These are phyloP conservation scores for Thelephora ganbajun DNA, from an alignment of 768 basidiomycete species.

Conservation along the genomic window DNA sequence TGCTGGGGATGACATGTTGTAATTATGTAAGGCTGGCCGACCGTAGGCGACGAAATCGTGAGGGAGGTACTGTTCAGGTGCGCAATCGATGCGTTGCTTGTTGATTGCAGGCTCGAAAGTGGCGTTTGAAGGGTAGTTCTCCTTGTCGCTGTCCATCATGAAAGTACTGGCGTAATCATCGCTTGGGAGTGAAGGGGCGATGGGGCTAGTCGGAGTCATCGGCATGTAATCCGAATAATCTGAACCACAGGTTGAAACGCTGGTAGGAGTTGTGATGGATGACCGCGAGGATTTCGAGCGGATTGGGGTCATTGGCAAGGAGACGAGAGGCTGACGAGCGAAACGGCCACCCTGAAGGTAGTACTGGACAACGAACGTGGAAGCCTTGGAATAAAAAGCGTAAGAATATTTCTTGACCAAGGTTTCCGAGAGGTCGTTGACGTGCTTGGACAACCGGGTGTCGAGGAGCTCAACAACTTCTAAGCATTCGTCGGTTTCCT, in stretches of 20 bases:
- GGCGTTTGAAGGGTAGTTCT: slow-evolving; percentile 46
- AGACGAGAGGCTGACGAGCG: slow-evolving; percentile 26
- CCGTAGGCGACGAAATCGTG: slow-evolving; percentile 73
- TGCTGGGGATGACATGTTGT: slow-evolving; percentile 52
- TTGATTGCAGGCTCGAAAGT: slow-evolving; percentile 62
- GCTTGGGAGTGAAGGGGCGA: slow-evolving; percentile 30
- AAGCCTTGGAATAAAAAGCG: slow-evolving; percentile 91
- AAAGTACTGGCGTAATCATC: slow-evolving; percentile 43
- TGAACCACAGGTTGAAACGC: slow-evolving; percentile 57
- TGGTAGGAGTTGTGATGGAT: slow-evolving; percentile 56
- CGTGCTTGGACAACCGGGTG: slow-evolving; percentile 69
- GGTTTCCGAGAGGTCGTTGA: slow-evolving; percentile 91
- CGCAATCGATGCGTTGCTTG: slow-evolving; percentile 52
- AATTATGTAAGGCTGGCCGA: slow-evolving; percentile 63
- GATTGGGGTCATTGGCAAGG: slow-evolving; percentile 56
- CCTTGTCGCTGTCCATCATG: slow-evolving; percentile 64
- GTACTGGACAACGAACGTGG: slow-evolving; percentile 84
- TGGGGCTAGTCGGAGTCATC: slow-evolving; percentile 63
- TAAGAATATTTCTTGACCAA: slow-evolving; percentile 97
- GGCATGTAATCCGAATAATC: slow-evolving; percentile 79
- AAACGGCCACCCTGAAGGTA: slow-evolving; percentile 84
- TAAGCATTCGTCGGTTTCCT: slow-evolving; percentile 73
- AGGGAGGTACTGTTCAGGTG: slow-evolving; percentile 66
- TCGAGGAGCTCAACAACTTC: slow-evolving; percentile 83
- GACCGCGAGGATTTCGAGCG: slow-evolving; percentile 26